Evolutionary conservation across 2,329 filamentous ascomycete genomes (phyloP), one percentile per base, ranked within the genome.

Genomic region (Triangularia setosa): DNA sequence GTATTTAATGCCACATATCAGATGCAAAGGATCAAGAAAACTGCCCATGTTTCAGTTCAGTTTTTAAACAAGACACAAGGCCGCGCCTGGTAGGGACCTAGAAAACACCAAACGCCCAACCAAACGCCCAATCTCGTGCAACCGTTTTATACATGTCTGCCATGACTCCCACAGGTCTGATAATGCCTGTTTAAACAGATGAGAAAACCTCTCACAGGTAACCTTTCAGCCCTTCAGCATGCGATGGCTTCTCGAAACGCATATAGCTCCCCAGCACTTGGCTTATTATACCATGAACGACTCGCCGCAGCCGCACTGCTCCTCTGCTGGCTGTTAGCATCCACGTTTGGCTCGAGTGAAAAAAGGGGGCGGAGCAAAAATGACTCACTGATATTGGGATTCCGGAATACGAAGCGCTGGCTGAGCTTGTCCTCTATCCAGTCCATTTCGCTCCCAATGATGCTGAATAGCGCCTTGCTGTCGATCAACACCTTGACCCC

Each of bases 381-480:
- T 40, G 3, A 88, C 93, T 86, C 81, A 97, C 93, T 99, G 75
- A 98, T 98, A 74, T 99, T 99, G 1, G 95, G 95, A 76, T 99
- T 99, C 75, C 87, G 89, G 79, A 99, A 99, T 59, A 97, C 88
- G 77, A 99, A 99, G 69, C 91, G 84, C 77, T 93, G 86, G 76
- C 90, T 96, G 69, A 99, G 80, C 80, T 96, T 97, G 72, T 98
- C 95, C 79, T 98, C 93, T 11, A 94, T 84, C 93, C 94, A 99
- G 75, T 99, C 95, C 95, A 99, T 99, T 79, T 98, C 94, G 74
- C 91, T 97, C 4, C 95, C 95, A 72, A 99, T 97, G 61, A 99
- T 98, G 77, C 94, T 98, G 76, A 99, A 93, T 58, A 99, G 80
- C 52, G 95, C 95, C 81, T 97, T 98, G 83, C 92, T 96, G 77